These are phyloP conservation scores for Conringia planisiliqua DNA, from an alignment of 345 rosid species.

Conservation along the genomic window DNA sequence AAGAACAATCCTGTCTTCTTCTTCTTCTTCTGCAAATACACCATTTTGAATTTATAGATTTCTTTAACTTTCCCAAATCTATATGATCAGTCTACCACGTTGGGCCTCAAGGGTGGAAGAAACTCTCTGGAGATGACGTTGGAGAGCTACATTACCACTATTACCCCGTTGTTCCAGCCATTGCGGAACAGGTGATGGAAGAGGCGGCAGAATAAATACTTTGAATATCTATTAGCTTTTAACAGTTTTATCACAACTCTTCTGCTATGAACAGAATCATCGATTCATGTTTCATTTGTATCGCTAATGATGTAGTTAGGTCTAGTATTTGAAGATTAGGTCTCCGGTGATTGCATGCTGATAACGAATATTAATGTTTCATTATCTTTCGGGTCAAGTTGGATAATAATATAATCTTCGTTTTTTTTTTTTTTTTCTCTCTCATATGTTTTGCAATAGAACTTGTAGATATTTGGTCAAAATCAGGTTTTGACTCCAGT, in stretches of 20 bases:
- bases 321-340: background rate
- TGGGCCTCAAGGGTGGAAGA: conserved; percentile 89
- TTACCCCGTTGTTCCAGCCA: conserved; percentile 54
- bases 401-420: background rate
- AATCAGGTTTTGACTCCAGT: too few relatives aligned
- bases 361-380: background rate
- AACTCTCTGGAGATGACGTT: conserved; percentile 90
- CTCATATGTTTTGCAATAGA: background rate
- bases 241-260: background rate
- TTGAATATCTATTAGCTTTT: background rate
- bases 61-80: background rate
- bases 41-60: background rate
- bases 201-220: conserved; percentile 39
- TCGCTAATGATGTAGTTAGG: background rate
- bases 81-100: conserved; percentile 68
- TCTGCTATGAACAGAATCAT: background rate
- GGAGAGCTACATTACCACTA: conserved; percentile 86
- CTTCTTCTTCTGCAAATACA: background rate
- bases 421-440: background rate
- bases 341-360: background rate
- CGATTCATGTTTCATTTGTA: background rate
- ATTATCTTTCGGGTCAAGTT: background rate
- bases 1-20: background rate
- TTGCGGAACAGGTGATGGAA: conserved; percentile 76
- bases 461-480: background rate